Evolutionary conservation across 164 flowering plant genomes (phyloP), one percentile per base, ranked within the genome.

Genomic region (Kingdonia uniflora): DNA sequence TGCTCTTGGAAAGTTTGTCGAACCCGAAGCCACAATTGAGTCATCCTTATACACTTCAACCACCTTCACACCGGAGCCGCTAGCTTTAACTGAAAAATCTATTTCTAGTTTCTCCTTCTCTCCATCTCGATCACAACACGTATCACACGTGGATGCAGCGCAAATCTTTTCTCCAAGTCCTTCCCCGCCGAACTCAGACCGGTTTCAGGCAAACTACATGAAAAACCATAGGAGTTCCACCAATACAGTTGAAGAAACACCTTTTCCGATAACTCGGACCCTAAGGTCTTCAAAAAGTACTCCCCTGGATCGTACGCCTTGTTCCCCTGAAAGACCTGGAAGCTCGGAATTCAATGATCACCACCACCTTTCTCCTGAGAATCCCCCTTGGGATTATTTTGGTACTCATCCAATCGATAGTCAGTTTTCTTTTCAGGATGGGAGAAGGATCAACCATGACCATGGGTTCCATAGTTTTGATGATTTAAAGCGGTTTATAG

Each of bases 341-440:
- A 44, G 65, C 26, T 58, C 75, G 22, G 64, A 66, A 23, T 65
- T 63, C 67, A 81, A 74, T 41, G 60, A 55, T 57, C 61, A 76
- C 51, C 58, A 80, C 29, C 14, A 13, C 26, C 13, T 29, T 15
- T 69, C 74, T 1, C 55, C 73, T 26, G 79, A 52, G 56, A 68
- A 70, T 55, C 69, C 83, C 49, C 87, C 80, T 19, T 92, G 97
- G 97, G 99, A 92, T 71, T 92, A 59, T 65, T 92, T 88, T 65
- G 85, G 73, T 53, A 75, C 59, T 58, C 76, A 68, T 71, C 76
- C 88, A 1, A 60, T 65, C 56, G 84, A 84, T 48, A 62, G 71
- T 26, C 84, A 78, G 39, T 71, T 77, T 65, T 75, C 92, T 55
- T 68, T 68, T 59, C 81, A 69, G 55, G 81, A 79, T 33, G 76